Base-by-base conservation (phyloP, 257 asterid species). In the Solanum appendiculatum region DNA sequence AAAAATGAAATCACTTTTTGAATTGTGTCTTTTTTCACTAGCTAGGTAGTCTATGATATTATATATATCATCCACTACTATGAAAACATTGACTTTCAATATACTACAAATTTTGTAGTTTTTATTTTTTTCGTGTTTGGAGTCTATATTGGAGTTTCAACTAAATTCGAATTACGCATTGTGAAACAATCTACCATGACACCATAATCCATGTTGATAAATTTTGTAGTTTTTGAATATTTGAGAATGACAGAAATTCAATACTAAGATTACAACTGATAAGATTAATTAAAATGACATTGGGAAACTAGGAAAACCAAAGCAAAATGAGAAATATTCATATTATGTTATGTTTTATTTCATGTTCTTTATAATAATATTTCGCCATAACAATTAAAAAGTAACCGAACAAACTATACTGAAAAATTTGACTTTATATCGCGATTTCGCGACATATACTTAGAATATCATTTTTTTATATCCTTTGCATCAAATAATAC, bases 121-220 rank as follows among this genome's bases (percentile, higher is more conserved):
- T 54, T 2, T 51, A 5, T 18, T 18, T 46, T 1, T 10, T 5
- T 16, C 0, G 7, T 46, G 20, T 46, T 46, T 46, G 18, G 14
- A 46, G 54, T 20, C 13, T 46, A 6, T 13, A 46, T 46, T 46
- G 2, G 0, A 46, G 7, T 0, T 0, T 6, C 14, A 46, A 5
- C 5, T 46, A 54, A 18, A 54, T 54, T 54, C 1, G 18, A 54
- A 18, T 54, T 54, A 54, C 0, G 0, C 4, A 54, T 6, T 54
- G 16, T 2, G 0, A 54, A 54, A 0, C 23, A 54, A 0, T 18
- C 7, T 0, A 54, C 18, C 1, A 18, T 0, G 0, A 54, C 9
- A 6, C 3, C 7, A 54, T 4, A 6, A 54, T 0, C 0, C 6
- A 54, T 54, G n/a, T 54, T 54, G 10, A 54, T 18, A 54, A 6